Base-by-base conservation (phyloP, 345 rosid genomes). In the Brassica napus region DNA sequence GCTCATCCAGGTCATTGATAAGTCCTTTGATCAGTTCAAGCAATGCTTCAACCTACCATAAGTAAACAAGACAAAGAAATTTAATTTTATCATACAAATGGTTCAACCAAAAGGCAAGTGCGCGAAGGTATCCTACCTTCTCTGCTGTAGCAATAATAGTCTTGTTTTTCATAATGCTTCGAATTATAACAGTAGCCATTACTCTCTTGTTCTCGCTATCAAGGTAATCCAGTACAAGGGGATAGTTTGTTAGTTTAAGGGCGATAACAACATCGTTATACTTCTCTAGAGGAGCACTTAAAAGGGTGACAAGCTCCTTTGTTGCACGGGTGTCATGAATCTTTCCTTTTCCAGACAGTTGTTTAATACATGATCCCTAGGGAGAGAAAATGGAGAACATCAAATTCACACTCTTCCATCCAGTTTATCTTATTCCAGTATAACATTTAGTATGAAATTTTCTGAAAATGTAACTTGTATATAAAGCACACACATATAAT, bases 211-310 rank as follows among this genome's bases (percentile, higher is more conserved):
- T 93, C 85, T 89, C 98, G 24, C 58, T 75, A 79, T 93, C 98
- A 81, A 95, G 97, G 86, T 87, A 90, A 77, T 93, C 98, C 92
- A 91, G 71, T 42, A 95, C 91, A 64, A 83, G 82, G 47, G 98
- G 93, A 84, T 95, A 95, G 74, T 95, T 95, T 35, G 92, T 87
- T 79, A 95, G 90, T 86, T 93, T 93, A 86, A 93, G 83, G 34
- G 94, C 92, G 66, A 85, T 93, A 81, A 93, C 97, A 82, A 95
- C 87, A 81, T 92, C 91, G 80, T 93, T 95, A 72, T 95, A 95
- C 82, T 95, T 95, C 85, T 95, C 99, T 35, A 95, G 76, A 35
- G 99, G 99, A 77, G 98, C 94, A 89, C 97, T 95, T 81, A 93
- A 90, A 76, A 95, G 94, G 16, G 98, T 85, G 79, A 95, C 97